phyloP scores from a whole-genome alignment of 345 rosid species.

The Gossypium arboreum region DNA sequence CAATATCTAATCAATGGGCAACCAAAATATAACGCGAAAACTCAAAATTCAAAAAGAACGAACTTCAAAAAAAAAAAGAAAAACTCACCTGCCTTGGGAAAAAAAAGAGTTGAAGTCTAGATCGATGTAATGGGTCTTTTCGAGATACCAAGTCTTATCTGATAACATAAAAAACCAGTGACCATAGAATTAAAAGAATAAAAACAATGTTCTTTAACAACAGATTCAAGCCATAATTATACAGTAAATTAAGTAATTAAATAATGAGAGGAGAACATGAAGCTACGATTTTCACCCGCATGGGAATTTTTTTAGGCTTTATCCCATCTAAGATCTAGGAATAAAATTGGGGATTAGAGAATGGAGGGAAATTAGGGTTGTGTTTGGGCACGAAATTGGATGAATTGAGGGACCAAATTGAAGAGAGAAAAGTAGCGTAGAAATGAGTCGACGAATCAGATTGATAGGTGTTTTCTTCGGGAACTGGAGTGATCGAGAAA shows the following conservation, averaged over 20 bases:
- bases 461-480: not conserved
- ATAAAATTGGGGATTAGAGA: not conserved
- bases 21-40: not conserved
- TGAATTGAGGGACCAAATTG: not conserved
- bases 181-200: conserved; percentile 7
- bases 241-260: conserved; percentile 25
- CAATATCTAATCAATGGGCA: not conserved
- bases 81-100: conserved; percentile 10
- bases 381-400: not conserved
- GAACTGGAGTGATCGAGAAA: not conserved
- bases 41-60: not conserved
- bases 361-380: not conserved
- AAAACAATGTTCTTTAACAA: conserved; percentile 33
- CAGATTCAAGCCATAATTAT: conserved; percentile 21
- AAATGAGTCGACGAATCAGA: conserved; percentile 3
- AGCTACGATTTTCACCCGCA: conserved; percentile 18
- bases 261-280: conserved; percentile 16
- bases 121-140: conserved; percentile 17
- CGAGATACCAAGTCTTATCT: conserved; percentile 28
- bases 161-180: conserved; percentile 13
- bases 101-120: conserved; percentile 4
- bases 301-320: conserved; percentile 4
- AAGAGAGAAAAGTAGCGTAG: not conserved
- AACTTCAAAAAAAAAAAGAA: conserved; percentile 4
- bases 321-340: conserved; percentile 24